Percentiles rank a stretch among this genome's conserved stretches.
phyloP scores from a whole-genome alignment of 441 rosid genomes.

The Daphne laureola region DNA sequence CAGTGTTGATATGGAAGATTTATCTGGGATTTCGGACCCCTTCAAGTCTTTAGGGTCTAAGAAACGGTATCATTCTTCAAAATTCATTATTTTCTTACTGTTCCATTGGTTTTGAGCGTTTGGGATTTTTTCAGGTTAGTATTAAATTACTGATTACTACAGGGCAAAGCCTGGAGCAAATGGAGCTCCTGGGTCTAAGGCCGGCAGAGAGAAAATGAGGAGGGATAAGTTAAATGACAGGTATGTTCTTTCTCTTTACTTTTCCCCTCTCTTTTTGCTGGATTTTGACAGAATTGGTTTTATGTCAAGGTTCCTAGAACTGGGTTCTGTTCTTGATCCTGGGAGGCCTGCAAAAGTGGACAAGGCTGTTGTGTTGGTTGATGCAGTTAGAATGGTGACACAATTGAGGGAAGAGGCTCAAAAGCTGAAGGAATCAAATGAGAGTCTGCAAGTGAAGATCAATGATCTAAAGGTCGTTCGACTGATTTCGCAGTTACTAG shows the following conservation, averaged over 20 bases:
- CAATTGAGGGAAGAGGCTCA: slow-evolving; percentile 50
- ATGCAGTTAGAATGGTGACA: slow-evolving; percentile 53
- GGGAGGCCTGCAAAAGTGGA: slow-evolving; percentile 52
- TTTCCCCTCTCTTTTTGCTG: background rate
- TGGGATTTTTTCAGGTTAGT: background rate
- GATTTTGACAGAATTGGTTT: slow-evolving; percentile 10
- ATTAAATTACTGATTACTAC: slow-evolving; percentile 1
- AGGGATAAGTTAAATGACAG: slow-evolving; percentile 66
- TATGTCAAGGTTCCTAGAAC: slow-evolving; percentile 49
- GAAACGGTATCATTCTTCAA: slow-evolving; percentile 28
- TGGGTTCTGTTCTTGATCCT: slow-evolving; percentile 56
- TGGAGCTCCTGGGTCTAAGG: slow-evolving; percentile 45
- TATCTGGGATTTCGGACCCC: slow-evolving; percentile 34
- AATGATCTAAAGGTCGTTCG: slow-evolving; percentile 54
- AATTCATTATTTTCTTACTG: background rate
- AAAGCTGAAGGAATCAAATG: slow-evolving; percentile 46
- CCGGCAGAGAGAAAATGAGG: slow-evolving; percentile 59
- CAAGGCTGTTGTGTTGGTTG: slow-evolving; percentile 46
- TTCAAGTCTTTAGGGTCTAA: slow-evolving; percentile 30
- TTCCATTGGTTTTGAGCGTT: background rate
- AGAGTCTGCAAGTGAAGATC: slow-evolving; percentile 46
- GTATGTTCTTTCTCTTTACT: slow-evolving; percentile 20
- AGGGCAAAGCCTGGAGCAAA: slow-evolving; percentile 38
- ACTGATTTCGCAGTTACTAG: background rate
- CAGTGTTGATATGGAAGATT: slow-evolving; percentile 40